phyloP scores from a whole-genome alignment of 2,329 filamentous ascomycete genomes.

The Fusarium abutilonis region DNA sequence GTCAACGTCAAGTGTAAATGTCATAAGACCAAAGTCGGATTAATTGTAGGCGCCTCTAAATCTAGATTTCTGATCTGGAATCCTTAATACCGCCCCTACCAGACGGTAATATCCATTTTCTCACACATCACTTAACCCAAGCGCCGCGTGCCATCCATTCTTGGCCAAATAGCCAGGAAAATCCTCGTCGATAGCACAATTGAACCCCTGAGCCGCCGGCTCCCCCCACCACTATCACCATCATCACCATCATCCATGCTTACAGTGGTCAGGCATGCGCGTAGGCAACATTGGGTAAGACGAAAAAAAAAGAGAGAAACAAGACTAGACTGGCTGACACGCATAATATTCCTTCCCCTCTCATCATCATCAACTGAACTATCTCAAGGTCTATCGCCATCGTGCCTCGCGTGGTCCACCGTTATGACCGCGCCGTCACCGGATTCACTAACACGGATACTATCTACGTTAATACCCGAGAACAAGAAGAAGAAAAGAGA shows the following conservation, averaged over 20 bases:
- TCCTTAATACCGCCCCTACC: conserved; percentile 3
- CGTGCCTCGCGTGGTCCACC: conserved; percentile 20
- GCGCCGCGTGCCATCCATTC: conserved; percentile 23
- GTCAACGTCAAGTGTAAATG: background rate
- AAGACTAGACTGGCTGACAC: conserved; percentile 6
- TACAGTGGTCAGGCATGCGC: too few relatives aligned
- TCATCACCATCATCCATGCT: conserved; percentile 1
- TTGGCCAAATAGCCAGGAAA: conserved; percentile 12
- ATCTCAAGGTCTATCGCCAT: conserved; percentile 14
- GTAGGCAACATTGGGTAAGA: too few relatives aligned
- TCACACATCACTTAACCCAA: conserved; percentile 13
- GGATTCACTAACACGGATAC: conserved; percentile 18
- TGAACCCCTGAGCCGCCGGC: conserved; percentile 17
- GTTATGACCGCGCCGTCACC: conserved; percentile 18
- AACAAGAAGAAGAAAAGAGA: background rate
- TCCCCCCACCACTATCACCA: conserved; percentile 11
- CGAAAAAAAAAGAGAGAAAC: too few relatives aligned
- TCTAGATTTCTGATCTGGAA: too few relatives aligned
- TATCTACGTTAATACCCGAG: too few relatives aligned
- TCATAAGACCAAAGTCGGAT: conserved; percentile 6
- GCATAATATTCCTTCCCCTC: background rate
- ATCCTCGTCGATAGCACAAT: conserved; percentile 16
- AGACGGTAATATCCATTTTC: background rate
- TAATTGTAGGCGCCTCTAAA: conserved; percentile 6
- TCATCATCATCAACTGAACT: conserved; percentile 17